A percentile compares a stretch with the other conserved stretches of the same genome.
phyloP scores from a whole-genome alignment of 1,284 basidiomycete genomes.

The Ustilago loliicola region DNA sequence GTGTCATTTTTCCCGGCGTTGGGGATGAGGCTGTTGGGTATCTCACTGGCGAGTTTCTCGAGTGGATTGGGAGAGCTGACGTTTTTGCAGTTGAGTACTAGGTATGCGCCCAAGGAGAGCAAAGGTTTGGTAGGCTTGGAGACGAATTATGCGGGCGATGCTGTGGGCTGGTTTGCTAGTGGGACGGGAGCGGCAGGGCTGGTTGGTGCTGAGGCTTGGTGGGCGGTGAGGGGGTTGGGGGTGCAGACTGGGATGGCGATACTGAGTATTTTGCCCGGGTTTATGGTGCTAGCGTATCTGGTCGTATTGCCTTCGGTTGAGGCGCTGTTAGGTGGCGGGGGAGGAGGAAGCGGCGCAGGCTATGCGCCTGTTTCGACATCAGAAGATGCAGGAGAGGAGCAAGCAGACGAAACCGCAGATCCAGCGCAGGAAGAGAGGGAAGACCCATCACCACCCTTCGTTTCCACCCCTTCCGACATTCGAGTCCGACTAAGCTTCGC shows the following conservation, averaged over 20 bases:
- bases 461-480: not conserved
- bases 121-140: slow-evolving; percentile 19
- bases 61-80: slow-evolving; percentile 95
- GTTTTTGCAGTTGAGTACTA: slow-evolving; percentile 91
- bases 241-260: slow-evolving; percentile 83
- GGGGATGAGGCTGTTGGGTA: slow-evolving; percentile 83
- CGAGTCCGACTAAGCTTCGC: slow-evolving; percentile 46
- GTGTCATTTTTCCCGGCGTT: slow-evolving; percentile 83
- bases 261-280: slow-evolving; percentile 56
- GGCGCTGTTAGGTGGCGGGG: slow-evolving; percentile 10
- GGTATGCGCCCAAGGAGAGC: slow-evolving; percentile 66
- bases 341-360: not conserved
- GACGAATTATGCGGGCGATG: slow-evolving; percentile 52
- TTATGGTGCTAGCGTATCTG: slow-evolving; percentile 61
- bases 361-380: slow-evolving; percentile 33
- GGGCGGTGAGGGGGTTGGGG: slow-evolving; percentile 88
- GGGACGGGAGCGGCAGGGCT: slow-evolving; percentile 96
- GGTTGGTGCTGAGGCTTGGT: slow-evolving; percentile 93
- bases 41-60: slow-evolving; percentile 88
- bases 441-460: not conserved
- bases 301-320: slow-evolving; percentile 48
- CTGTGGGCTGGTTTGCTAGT: slow-evolving; percentile 72
- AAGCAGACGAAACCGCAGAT: slow-evolving; percentile 5
- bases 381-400: slow-evolving; percentile 2
- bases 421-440: not conserved